Percentiles rank a stretch among this genome's conserved stretches.
phyloP scores from a whole-genome alignment of 768 basidiomycete species.

The Lanmaoa rubissima region DNA sequence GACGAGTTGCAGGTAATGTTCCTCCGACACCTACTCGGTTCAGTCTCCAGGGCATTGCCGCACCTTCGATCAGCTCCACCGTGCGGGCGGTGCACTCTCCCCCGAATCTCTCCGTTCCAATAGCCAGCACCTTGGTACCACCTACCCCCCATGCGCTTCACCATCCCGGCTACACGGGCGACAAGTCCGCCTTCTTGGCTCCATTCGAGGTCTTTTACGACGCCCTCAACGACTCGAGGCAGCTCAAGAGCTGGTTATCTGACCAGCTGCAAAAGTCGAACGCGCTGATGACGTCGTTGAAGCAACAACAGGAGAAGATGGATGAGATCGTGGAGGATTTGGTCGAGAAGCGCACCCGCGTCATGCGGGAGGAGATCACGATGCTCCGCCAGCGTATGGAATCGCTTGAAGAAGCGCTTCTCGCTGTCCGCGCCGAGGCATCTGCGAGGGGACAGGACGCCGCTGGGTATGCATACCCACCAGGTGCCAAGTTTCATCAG shows the following conservation, averaged over 20 bases:
- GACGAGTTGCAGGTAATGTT: constrained; percentile 56
- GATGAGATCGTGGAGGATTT: constrained; percentile 56
- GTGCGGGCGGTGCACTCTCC: constrained; percentile 44
- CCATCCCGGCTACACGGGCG: constrained; percentile 56
- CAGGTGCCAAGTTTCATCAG: constrained; percentile 29
- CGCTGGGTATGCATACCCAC: constrained; percentile 18
- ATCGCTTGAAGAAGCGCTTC: constrained; percentile 58
- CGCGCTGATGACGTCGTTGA: constrained; percentile 47
- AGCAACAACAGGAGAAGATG: constrained; percentile 62
- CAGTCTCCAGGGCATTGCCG: constrained; percentile 37
- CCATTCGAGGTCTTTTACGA: constrained; percentile 87
- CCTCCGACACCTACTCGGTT: constrained; percentile 73
- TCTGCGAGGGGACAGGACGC: constrained; percentile 16
- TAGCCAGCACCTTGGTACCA: constrained; percentile 62
- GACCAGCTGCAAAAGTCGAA: constrained; percentile 71
- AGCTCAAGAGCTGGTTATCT: constrained; percentile 72
- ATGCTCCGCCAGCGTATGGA: constrained; percentile 62
- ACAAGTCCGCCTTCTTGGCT: constrained; percentile 75
- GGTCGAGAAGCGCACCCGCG: constrained; percentile 59
- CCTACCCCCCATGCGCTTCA: constrained; percentile 68
- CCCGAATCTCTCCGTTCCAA: constrained; percentile 63
- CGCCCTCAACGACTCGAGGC: constrained; percentile 74
- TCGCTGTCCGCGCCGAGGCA: constrained; percentile 25
- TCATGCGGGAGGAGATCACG: constrained; percentile 60
- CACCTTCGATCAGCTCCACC: constrained; percentile 24